Base-by-base conservation (phyloP, 2,329 filamentous ascomycete species). In the Cladophialophora bantiana region DNA sequence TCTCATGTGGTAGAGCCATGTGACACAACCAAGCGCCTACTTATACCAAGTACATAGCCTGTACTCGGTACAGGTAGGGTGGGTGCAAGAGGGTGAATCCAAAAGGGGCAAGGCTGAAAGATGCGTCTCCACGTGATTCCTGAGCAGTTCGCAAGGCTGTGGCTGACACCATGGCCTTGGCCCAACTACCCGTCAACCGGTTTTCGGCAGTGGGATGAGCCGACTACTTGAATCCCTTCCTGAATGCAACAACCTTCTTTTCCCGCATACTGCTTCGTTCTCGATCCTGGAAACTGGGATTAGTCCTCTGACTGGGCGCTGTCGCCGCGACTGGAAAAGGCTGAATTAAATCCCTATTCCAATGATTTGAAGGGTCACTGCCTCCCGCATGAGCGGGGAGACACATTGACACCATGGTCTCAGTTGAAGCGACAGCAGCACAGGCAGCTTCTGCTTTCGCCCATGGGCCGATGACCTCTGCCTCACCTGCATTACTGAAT, bases 371-470 rank as follows among this genome's bases (percentile, higher is more conserved):
- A 53, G 7, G 13, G 1, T 18, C 48, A 13, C 9, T 59, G 56
- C 42, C 54, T 26, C 63, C 66, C 66, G 62, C 63, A 32, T 45
- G 18, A 45, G 66, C 65, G 65, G 63, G 68, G 60, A 68, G 68
- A 62, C 64, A 57, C 59, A 50, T 40, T 4, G 32, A 20, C 55
- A 64, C 66, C 57, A 70, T 70, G 68, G 61, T 68, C 66, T 67
- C 68, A 36, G 64, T 70, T 42, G 65, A 67, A 62, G 64, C 65
- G 45, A 70, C 68, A 18, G 34, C 64, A 32, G 56, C 59, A 54
- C 65, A 70, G 58, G 65, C 66, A 61, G 56, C 59, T 18, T 65
- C 65, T 58, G 31, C 57, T 42, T 10, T 66, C 45, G 42, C 64
- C 35, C 50, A 54, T 1, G 26, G 59, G 26, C 60, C 59, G 26